Percentiles rank a stretch among this genome's conserved stretches.
phyloP scores from a whole-genome alignment of 2,329 filamentous ascomycete species.

The Knoxdaviesia capensis region DNA sequence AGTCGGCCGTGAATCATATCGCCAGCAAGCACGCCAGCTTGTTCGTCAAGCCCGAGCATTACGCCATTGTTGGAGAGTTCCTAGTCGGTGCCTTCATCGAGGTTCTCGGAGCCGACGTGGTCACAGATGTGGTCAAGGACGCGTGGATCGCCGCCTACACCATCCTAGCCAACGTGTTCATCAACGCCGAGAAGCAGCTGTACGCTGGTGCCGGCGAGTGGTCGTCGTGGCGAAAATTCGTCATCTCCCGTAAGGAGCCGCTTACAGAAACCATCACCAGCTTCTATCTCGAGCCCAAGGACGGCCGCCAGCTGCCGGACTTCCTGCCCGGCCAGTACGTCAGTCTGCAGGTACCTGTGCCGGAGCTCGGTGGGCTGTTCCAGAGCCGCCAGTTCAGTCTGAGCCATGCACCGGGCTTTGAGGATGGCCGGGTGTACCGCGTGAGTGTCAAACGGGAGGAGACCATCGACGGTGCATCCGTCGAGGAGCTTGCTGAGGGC shows the following conservation, averaged over 20 bases:
- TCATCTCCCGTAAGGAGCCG: conserved; percentile 38
- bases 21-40: conserved; percentile 58
- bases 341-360: conserved; percentile 40
- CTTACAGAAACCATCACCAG: conserved; percentile 35
- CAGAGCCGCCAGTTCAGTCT: conserved; percentile 63
- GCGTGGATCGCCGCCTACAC: conserved; percentile 57
- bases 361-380: conserved; percentile 32
- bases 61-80: conserved; percentile 47
- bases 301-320: conserved; percentile 31
- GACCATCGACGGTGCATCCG: conserved; percentile 8
- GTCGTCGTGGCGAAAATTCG: conserved; percentile 27
- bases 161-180: conserved; percentile 52
- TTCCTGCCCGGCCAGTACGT: conserved; percentile 59
- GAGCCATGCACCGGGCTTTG: conserved; percentile 30
- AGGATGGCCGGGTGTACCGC: conserved; percentile 31
- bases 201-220: conserved; percentile 30
- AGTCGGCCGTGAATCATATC: conserved; percentile 41
- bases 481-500: conserved; percentile 14
- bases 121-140: conserved; percentile 44
- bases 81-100: conserved; percentile 46
- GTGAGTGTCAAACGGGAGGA: conserved; percentile 56
- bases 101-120: conserved; percentile 41
- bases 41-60: conserved; percentile 49
- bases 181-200: conserved; percentile 38
- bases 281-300: conserved; percentile 49